Percentiles rank a stretch among this genome's conserved stretches.
Evolutionary conservation across 2,329 filamentous ascomycete species (phyloP).

Genomic region (Claviceps quebecensis): DNA sequence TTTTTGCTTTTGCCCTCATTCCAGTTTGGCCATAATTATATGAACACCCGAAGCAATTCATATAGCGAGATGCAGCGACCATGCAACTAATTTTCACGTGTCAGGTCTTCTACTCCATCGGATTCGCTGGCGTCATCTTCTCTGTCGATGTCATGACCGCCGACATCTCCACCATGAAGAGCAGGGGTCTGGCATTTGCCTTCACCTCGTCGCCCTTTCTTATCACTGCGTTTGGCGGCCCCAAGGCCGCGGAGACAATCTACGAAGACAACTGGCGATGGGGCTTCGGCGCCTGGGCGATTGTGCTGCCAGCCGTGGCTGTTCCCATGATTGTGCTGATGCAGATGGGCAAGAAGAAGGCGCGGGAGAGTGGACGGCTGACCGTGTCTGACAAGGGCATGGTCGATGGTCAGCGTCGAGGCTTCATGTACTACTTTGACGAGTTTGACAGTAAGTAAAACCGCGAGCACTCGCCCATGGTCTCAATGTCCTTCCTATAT

Average conservation of each 20-base stretch:
- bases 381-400: background rate
- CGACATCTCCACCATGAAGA: conserved; percentile 36
- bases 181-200: conserved; percentile 24
- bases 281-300: conserved; percentile 44
- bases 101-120: conserved; percentile 47
- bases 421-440: conserved; percentile 32
- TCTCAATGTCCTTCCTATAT: too few species aligned
- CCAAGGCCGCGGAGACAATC: conserved; percentile 19
- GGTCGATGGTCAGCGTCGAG: conserved; percentile 19
- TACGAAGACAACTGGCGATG: conserved; percentile 21
- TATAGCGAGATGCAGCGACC: background rate
- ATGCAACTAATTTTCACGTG: background rate
- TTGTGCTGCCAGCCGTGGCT: conserved; percentile 40
- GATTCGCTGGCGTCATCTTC: conserved; percentile 45
- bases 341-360: conserved; percentile 40
- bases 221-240: conserved; percentile 30
- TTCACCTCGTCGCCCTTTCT: conserved; percentile 29
- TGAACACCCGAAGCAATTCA: background rate
- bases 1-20: background rate
- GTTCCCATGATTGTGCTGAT: conserved; percentile 41
- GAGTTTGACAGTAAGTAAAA: conserved; percentile 39
- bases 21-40: background rate
- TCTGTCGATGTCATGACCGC: conserved; percentile 51
- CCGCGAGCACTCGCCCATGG: background rate
- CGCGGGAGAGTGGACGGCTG: conserved; percentile 28